Conservation (phyloP, 345 rosid species). For the Syzygium aqueum region DNA sequence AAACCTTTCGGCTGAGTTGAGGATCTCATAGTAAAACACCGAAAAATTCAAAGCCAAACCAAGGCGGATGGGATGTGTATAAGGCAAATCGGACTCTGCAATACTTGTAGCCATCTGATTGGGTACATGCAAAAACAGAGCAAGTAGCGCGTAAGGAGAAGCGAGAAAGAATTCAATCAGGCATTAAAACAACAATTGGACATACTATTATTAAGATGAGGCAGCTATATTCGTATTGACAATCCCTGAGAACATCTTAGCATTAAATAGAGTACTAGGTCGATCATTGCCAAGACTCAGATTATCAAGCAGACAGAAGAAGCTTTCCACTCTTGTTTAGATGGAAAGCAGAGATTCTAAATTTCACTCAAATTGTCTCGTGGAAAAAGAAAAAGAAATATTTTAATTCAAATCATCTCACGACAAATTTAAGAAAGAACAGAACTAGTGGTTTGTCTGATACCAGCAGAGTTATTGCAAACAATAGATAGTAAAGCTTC, state of each 20-base stretch:
- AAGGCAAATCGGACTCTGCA: constrained; percentile 30
- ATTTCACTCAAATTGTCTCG: neutral
- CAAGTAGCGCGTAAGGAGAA: neutral
- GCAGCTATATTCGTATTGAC: neutral
- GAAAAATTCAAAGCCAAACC: constrained; percentile 36
- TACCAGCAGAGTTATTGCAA: neutral
- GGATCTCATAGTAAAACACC: constrained; percentile 27
- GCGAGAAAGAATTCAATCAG: neutral
- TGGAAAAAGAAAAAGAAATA: neutral
- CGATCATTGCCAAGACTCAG: neutral
- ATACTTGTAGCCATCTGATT: constrained; percentile 23
- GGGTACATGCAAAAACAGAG: neutral
- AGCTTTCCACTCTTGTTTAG: neutral
- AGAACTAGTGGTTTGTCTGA: neutral
- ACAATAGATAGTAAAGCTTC: neutral
- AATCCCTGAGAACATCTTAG: neutral
- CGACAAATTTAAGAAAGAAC: neutral
- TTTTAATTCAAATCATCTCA: neutral
- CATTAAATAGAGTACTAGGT: neutral
- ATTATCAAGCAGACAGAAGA: neutral
- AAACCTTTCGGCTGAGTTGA: constrained; percentile 34
- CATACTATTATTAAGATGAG: neutral
- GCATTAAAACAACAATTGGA: neutral
- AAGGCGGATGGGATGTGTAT: constrained; percentile 28
- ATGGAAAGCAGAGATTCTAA: neutral